Evolutionary conservation across 371 early-diverging fungal species (phyloP).

Genomic region (Rhizopus delemar): DNA sequence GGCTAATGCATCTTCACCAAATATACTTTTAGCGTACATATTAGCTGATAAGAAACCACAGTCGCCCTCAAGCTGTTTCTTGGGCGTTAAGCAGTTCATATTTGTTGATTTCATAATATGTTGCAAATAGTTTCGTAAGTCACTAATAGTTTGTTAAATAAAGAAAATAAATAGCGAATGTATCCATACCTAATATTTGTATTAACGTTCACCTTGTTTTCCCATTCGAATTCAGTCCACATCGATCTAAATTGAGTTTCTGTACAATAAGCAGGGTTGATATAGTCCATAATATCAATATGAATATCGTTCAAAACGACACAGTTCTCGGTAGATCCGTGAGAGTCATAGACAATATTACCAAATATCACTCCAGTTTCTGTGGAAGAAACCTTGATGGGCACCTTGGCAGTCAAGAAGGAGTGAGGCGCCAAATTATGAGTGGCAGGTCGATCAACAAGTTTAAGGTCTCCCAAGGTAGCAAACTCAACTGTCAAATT

Average conservation of each 20-base stretch:
- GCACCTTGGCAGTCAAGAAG: constrained; percentile 92
- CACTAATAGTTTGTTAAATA: constrained; percentile 44
- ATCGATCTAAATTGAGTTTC: constrained; percentile 93
- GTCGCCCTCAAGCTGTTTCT: constrained; percentile 88
- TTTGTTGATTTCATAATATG: constrained; percentile 94
- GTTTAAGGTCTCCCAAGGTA: constrained; percentile 94
- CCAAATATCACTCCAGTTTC: constrained; percentile 98
- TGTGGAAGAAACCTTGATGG: constrained; percentile 96
- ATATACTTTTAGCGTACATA: constrained; percentile 92
- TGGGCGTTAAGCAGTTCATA: constrained; percentile 94
- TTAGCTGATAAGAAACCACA: constrained; percentile 96
- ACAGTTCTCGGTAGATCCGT: constrained; percentile 79
- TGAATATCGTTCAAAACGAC: constrained; percentile 95
- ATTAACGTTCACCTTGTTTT: constrained; percentile 96
- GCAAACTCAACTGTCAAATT: constrained; percentile 97
- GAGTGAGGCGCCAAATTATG: constrained; percentile 91
- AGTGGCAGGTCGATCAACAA: constrained; percentile 92
- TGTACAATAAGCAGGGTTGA: constrained; percentile 89
- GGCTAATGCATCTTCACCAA: constrained; percentile 97
- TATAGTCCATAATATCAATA: constrained; percentile 98
- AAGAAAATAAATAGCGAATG: not conserved
- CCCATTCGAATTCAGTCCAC: constrained; percentile 99
- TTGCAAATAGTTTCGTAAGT: constrained; percentile 79
- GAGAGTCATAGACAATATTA: constrained; percentile 94
- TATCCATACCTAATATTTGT: constrained; percentile 78